phyloP scores from a whole-genome alignment of 2,329 filamentous ascomycete genomes.

The Calonectria pseudoturangicola region DNA sequence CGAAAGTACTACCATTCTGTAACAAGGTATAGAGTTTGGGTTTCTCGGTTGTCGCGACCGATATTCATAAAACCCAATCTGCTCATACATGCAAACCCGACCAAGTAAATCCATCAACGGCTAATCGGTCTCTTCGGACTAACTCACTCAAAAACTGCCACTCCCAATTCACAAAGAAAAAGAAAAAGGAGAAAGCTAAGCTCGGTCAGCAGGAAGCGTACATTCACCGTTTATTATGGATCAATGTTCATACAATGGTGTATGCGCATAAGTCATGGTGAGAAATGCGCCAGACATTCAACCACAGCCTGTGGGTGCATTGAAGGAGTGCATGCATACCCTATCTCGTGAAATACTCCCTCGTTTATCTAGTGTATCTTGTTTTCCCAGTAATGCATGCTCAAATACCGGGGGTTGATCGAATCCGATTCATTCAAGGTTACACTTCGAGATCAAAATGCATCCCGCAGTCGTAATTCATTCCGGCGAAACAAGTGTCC shows the following conservation, averaged over 20 bases:
- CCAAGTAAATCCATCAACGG: neutral
- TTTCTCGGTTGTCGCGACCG: neutral
- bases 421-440: neutral
- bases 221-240: neutral
- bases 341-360: neutral
- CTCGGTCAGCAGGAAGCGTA: neutral
- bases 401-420: neutral
- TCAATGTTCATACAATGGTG: neutral
- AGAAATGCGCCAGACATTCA: neutral
- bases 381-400: neutral
- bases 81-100: neutral
- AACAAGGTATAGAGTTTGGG: neutral
- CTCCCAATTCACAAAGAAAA: neutral
- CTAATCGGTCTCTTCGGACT: neutral
- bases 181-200: neutral
- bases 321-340: neutral
- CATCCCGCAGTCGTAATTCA: no score
- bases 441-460: no score
- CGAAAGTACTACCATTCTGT: neutral
- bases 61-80: neutral
- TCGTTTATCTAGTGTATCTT: neutral
- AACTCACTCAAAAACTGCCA: neutral
- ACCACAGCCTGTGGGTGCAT: neutral
- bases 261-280: neutral
- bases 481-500: no score